Evolutionary conservation across 345 rosid species (phyloP).

Genomic region (Rhodomyrtus tomentosa): DNA sequence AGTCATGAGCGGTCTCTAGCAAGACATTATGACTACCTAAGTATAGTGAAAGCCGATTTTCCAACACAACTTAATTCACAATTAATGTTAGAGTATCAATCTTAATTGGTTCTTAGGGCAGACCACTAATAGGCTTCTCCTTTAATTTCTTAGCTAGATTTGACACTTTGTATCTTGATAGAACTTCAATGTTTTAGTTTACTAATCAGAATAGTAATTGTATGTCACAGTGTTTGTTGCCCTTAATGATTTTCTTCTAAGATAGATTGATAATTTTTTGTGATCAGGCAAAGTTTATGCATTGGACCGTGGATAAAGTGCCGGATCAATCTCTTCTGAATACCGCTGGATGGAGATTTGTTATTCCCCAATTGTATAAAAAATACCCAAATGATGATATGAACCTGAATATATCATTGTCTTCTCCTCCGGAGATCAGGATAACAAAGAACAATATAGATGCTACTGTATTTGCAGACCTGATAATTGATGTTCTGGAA

Average conservation of each 20-base stretch:
- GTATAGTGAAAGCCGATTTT: too few species aligned
- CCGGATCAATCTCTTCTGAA: conserved; percentile 85
- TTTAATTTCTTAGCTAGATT: background rate
- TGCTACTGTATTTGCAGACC: conserved; percentile 61
- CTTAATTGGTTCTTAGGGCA: too few species aligned
- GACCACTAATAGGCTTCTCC: too few species aligned
- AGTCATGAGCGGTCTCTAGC: too few species aligned
- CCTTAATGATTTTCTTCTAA: background rate
- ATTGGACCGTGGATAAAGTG: conserved; percentile 79
- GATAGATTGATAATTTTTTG: background rate
- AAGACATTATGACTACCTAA: too few species aligned
- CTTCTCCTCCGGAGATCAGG: conserved; percentile 69
- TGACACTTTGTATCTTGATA: background rate
- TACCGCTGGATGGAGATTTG: conserved; percentile 86
- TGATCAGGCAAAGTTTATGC: conserved; percentile 81
- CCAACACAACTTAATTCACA: too few species aligned
- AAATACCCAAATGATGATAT: conserved; percentile 83
- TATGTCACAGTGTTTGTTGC: background rate
- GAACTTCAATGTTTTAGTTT: background rate
- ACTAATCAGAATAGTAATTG: background rate
- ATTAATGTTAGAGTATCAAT: too few species aligned
- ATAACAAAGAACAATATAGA: conserved; percentile 52
- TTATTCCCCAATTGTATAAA: conserved; percentile 83
- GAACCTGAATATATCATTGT: conserved; percentile 69
- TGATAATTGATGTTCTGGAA: conserved; percentile 68